phyloP scores from a whole-genome alignment of 768 basidiomycete genomes.

The Leucocoprinus sp. region DNA sequence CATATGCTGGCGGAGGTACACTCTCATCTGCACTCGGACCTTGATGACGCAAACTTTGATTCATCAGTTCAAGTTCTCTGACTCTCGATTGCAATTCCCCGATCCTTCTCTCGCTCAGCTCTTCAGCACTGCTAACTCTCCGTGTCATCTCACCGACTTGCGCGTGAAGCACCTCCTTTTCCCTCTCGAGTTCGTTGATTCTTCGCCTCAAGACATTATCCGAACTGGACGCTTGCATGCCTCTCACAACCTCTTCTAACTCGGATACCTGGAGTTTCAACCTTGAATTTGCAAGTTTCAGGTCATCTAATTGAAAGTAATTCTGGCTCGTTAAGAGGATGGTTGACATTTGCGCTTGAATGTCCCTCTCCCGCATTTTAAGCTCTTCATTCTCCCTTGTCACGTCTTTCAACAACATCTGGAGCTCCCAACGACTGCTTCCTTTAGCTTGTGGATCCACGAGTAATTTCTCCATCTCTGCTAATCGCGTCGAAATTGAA shows the following conservation, averaged over 20 bases:
- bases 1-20: conserved; percentile 28
- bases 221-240: conserved; percentile 23
- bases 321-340: conserved; percentile 25
- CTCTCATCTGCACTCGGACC: conserved; percentile 15
- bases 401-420: conserved; percentile 29
- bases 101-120: conserved; percentile 20
- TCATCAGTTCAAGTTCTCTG: conserved; percentile 19
- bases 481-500: conserved; percentile 21
- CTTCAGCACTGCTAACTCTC: conserved; percentile 17
- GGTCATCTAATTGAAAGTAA: conserved; percentile 23
- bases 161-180: conserved; percentile 28
- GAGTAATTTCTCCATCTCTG: conserved; percentile 26
- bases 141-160: conserved; percentile 22
- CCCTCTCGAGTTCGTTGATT: conserved; percentile 22
- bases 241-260: conserved; percentile 22
- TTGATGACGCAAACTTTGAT: conserved; percentile 6
- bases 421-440: conserved; percentile 25
- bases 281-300: conserved; percentile 25
- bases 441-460: conserved; percentile 16
- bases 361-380: conserved; percentile 26
- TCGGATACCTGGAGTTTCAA: conserved; percentile 25
- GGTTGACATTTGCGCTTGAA: conserved; percentile 28
- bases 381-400: conserved; percentile 33
- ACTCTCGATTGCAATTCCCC: conserved; percentile 22
- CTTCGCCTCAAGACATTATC: conserved; percentile 20